Percentiles rank a stretch among this genome's conserved stretches.
Conservation (phyloP, 148 eudicot species). For the Spergularia marina region DNA sequence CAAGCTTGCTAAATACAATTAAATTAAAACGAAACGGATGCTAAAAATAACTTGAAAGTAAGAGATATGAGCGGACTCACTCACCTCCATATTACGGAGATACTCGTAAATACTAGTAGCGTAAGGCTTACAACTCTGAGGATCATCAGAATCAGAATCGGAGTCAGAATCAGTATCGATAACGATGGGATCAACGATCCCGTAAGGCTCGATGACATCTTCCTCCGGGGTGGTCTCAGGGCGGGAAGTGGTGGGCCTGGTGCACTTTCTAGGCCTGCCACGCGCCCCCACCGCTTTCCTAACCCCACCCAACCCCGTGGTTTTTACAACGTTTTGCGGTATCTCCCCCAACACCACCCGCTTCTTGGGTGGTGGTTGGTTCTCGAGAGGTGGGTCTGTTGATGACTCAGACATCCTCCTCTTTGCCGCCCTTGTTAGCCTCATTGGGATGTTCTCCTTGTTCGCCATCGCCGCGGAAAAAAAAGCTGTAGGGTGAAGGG, state of each 20-base stretch:
- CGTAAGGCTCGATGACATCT: conserved; percentile 15
- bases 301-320: conserved; percentile 7
- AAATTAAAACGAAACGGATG: background rate
- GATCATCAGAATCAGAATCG: conserved; percentile 44
- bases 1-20: background rate
- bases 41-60: background rate
- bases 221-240: conserved; percentile 25
- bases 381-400: background rate
- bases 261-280: conserved; percentile 26
- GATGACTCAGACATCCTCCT: conserved; percentile 39
- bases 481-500: background rate
- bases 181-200: background rate
- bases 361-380: conserved; percentile 34
- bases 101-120: conserved; percentile 64
- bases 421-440: conserved; percentile 66
- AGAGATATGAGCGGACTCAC: background rate
- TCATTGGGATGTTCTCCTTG: conserved; percentile 51
- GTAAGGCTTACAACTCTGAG: conserved; percentile 68
- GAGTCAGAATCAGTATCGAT: conserved; percentile 29
- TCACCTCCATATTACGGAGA: conserved; percentile 78
- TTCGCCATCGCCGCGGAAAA: conserved; percentile 46
- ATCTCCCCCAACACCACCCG: conserved; percentile 79
- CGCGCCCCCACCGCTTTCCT: conserved; percentile 16
- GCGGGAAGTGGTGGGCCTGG: conserved; percentile 14
- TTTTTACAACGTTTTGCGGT: conserved; percentile 26